phyloP scores from a whole-genome alignment of 345 rosid genomes.

The Aquilaria sinensis region DNA sequence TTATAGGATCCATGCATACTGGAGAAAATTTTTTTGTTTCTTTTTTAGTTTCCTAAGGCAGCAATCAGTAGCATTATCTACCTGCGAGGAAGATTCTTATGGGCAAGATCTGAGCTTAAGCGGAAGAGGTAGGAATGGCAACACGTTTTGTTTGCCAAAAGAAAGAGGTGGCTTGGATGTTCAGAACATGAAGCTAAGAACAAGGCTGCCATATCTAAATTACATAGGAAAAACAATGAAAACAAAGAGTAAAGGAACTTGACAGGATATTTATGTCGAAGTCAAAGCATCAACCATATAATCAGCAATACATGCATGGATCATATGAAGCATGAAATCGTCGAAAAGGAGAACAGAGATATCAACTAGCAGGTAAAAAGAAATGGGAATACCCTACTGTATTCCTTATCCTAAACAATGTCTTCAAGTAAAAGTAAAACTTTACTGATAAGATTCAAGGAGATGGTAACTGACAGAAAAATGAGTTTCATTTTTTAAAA shows the following conservation, averaged over 20 bases:
- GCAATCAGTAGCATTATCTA: no score
- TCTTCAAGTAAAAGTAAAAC: constrained; percentile 42
- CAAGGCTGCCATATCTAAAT: no score
- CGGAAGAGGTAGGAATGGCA: no score
- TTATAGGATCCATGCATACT: no score
- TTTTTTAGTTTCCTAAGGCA: no score
- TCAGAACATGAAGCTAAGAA: no score
- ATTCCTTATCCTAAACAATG: constrained; percentile 20
- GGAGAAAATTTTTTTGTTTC: no score
- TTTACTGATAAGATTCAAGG: constrained; percentile 13
- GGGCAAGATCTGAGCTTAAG: no score
- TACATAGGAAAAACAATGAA: no score
- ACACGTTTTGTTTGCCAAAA: no score
- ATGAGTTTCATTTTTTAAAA: constrained; percentile 22
- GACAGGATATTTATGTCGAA: constrained; percentile 3
- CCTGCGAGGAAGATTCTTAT: no score
- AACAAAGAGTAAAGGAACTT: background rate
- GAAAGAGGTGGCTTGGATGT: no score
- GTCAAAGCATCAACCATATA: constrained; percentile 5
- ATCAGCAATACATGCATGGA: constrained; percentile 8
- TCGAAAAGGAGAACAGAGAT: background rate
- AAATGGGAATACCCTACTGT: background rate
- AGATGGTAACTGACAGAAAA: constrained; percentile 24
- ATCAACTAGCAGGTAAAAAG: background rate
- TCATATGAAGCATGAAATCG: constrained; percentile 1